A percentile compares a stretch with the other conserved stretches of the same genome.
Conservation (phyloP, 352 stramenopile species). For the Globisporangium spiculum region DNA sequence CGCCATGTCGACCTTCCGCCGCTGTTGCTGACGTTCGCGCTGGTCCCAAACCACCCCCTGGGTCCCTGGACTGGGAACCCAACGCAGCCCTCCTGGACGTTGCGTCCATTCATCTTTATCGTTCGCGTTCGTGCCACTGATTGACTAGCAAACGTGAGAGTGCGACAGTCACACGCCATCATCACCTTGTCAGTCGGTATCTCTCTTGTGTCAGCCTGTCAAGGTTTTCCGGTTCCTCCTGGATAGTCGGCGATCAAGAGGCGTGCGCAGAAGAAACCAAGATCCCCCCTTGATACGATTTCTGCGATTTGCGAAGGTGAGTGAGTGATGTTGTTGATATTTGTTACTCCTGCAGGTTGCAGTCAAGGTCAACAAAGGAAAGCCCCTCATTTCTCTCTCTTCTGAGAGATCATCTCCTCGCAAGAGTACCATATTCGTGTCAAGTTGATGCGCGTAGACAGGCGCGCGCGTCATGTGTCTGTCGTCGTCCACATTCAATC, state of each 20-base stretch:
- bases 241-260: not conserved
- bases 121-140: conserved; percentile 3
- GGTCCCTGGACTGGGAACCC: not conserved
- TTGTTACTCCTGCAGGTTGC: not conserved
- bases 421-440: not conserved
- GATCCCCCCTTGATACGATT: not conserved
- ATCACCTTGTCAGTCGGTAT: not conserved
- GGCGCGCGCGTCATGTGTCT: not conserved
- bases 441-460: not conserved
- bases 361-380: conserved; percentile 1
- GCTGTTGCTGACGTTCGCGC: not conserved
- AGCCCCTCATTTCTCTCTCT: not conserved
- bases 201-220: not conserved
- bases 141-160: not conserved
- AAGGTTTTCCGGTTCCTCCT: not conserved
- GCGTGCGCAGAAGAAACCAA: not conserved
- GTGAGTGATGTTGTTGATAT: not conserved
- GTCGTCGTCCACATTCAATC: not conserved
- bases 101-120: not conserved
- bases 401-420: not conserved
- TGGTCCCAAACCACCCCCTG: not conserved
- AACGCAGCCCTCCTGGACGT: too few relatives aligned
- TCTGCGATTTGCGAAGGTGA: not conserved
- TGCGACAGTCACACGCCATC: conserved; percentile 8
- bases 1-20: not conserved